Conservation (phyloP, 345 rosid genomes). For the Litchi chinensis region DNA sequence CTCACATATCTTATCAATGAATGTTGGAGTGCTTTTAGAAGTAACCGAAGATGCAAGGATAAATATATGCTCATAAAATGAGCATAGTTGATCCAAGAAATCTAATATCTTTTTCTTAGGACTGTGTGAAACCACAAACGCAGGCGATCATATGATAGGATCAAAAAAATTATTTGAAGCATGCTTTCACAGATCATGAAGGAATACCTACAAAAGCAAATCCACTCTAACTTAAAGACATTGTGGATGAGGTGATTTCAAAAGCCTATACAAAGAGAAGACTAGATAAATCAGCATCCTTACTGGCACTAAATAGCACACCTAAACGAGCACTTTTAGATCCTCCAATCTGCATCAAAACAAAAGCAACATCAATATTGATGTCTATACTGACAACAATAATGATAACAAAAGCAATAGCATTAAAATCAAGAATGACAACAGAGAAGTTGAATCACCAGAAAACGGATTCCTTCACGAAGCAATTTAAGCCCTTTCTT, state of each 20-base stretch:
- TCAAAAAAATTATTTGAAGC: neutral
- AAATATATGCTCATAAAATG: constrained; percentile 67
- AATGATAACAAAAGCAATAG: neutral
- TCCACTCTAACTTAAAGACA: constrained; percentile 7
- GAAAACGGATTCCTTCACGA: constrained; percentile 82
- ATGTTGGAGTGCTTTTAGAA: constrained; percentile 50
- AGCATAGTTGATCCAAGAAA: constrained; percentile 79
- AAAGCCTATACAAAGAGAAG: constrained; percentile 71
- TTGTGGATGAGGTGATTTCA: constrained; percentile 55
- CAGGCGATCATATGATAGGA: neutral
- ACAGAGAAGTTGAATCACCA: constrained; percentile 47
- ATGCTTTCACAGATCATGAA: neutral
- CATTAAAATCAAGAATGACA: constrained; percentile 9
- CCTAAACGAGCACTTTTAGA: constrained; percentile 85
- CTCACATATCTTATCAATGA: constrained; percentile 70
- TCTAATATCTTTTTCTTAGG: constrained; percentile 67
- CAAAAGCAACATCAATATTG: constrained; percentile 17
- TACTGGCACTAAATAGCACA: constrained; percentile 62
- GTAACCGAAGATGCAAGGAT: constrained; percentile 48
- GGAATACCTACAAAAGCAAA: constrained; percentile 4
- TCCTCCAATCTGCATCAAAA: constrained; percentile 65
- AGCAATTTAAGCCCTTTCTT: constrained; percentile 80
- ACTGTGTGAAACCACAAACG: constrained; percentile 51
- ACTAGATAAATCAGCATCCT: constrained; percentile 50
- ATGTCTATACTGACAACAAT: neutral